Evolutionary conservation across 2,329 filamentous ascomycete species (phyloP), one percentile per base, ranked within the genome.

Genomic region (Ramichloridium luteum): DNA sequence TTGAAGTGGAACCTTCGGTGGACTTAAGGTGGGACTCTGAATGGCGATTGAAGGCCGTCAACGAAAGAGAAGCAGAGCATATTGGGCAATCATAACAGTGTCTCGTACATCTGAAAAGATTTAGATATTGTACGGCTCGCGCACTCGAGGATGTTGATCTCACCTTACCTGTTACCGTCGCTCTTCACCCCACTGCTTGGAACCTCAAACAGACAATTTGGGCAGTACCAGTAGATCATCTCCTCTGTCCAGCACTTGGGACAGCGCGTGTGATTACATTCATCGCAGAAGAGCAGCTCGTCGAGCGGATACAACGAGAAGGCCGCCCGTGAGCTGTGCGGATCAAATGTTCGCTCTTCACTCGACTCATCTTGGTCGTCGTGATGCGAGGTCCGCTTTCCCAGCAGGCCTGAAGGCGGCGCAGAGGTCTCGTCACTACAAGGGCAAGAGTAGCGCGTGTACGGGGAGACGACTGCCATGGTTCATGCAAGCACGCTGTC

Each of bases 81-180:
- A 86, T 66, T 0, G 90, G 90, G 48, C 90, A 98, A 53, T 92
- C 83, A 63, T 90, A 96, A 59, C 90, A 98, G 54, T 86, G 94
- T 44, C 90, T 72, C 12, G 84, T 88, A 55, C 90, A 54, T 43
- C 51, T 57, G 32, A 13, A n/a, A n/a, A n/a, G n/a, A n/a, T n/a
- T n/a, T n/a, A n/a, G n/a, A n/a, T n/a, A n/a, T n/a, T n/a, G n/a
- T n/a, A n/a, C n/a, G n/a, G n/a, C n/a, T n/a, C n/a, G n/a, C n/a
- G n/a, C n/a, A n/a, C n/a, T n/a, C n/a, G n/a, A n/a, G n/a, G n/a
- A n/a, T n/a, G n/a, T n/a, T 16, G n/a, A 18, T 42, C 50, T 48
- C 46, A 50, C 50, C 46, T 38, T 68, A 92, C 84, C 85, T 76
- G 59, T 93, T 94, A 26, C 86, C 86, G 51, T 98, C 90, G 47